Base-by-base conservation (phyloP, 1,284 basidiomycete genomes). In the Sporisorium reilianum region DNA sequence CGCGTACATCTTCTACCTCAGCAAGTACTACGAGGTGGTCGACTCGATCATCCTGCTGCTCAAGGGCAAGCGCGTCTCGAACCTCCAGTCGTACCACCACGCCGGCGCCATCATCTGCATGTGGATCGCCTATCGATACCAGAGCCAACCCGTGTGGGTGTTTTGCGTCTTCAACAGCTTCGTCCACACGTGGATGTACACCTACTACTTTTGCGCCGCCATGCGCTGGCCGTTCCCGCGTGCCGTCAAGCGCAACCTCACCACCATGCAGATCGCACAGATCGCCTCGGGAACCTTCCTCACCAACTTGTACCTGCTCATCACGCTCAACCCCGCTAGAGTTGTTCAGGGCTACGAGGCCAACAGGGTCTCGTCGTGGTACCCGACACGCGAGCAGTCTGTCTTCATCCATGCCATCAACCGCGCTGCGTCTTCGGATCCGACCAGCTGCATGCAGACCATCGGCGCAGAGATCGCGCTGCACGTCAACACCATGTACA, bases 1-100 rank as follows among this genome's bases (percentile, higher is more conserved):
- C 41, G 73, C 76, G 26, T 86, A 81, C 59, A 62, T 83, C 36
- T 86, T 86, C 72, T 85, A 85, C 70, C 59, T 86, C 30, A 78
- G 67, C 60, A 78, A 80, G 62, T 78, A 78, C 59, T 79, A 80
- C 67, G 77, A 80, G 25, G 78, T 79, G 14, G 45, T 84, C 49
- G 85, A 85, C 63, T 84, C 80, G 50, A 51, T 81, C 45, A 83
- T 85, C 55, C 72, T 85, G 25, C 76, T 85, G 7, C 64, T 82
- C 53, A 85, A 85, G 74, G 85, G 85, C 11, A 84, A 84, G 56
- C 75, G 73, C 45, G 71, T 85, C 30, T 79, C 81, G n/a, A 65
- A 82, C 48, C 64, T 81, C n/a, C 80, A 83, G 62, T 75, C 76
- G 25, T 81, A 82, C 52, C 82, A 81, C 51, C 79, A 80, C 34